phyloP scores from a whole-genome alignment of 2,329 filamentous ascomycete genomes.

The Celoporthe dispersa region DNA sequence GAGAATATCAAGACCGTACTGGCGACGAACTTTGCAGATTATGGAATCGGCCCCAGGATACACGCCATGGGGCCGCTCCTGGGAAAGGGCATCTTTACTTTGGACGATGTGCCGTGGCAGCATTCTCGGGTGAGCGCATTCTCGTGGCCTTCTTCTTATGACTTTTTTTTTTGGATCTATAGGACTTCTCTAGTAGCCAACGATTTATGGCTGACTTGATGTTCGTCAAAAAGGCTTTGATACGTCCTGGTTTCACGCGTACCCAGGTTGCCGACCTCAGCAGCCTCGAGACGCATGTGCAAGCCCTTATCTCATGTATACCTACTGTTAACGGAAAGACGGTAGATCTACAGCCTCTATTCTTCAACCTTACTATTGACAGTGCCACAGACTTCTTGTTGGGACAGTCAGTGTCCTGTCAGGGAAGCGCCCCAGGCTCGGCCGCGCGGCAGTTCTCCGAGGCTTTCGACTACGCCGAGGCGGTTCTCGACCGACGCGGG shows the following conservation, averaged over 20 bases:
- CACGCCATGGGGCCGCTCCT: slow-evolving; percentile 16
- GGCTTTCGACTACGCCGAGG: slow-evolving; percentile 3
- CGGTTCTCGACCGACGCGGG: background rate
- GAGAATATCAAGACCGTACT: slow-evolving; percentile 24
- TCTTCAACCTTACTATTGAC: slow-evolving; percentile 13
- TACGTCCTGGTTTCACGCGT: slow-evolving; percentile 2
- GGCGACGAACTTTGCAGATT: slow-evolving; percentile 18
- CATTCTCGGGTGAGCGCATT: background rate
- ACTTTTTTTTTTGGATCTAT: too few relatives aligned
- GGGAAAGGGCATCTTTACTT: slow-evolving; percentile 17
- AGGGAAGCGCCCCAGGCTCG: background rate
- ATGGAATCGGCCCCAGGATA: slow-evolving; percentile 10
- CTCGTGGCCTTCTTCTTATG: too few relatives aligned
- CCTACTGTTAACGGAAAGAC: background rate
- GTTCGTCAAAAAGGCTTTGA: background rate
- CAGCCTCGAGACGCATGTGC: slow-evolving; percentile 1
- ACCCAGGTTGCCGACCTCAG: slow-evolving; percentile 14
- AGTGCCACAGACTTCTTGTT: slow-evolving; percentile 14
- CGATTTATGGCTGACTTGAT: too few relatives aligned
- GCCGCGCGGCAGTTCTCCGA: slow-evolving; percentile 2
- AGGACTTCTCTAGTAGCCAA: too few relatives aligned
- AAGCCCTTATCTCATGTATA: slow-evolving; percentile 1
- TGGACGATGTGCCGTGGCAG: slow-evolving; percentile 10
- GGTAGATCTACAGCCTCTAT: slow-evolving; percentile 14
- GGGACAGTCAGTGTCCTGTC: background rate